Evolutionary conservation across 176 grass and related monocot species (phyloP), one percentile per base, ranked within the genome.

Genomic region (Chrysopogon serrulatus): DNA sequence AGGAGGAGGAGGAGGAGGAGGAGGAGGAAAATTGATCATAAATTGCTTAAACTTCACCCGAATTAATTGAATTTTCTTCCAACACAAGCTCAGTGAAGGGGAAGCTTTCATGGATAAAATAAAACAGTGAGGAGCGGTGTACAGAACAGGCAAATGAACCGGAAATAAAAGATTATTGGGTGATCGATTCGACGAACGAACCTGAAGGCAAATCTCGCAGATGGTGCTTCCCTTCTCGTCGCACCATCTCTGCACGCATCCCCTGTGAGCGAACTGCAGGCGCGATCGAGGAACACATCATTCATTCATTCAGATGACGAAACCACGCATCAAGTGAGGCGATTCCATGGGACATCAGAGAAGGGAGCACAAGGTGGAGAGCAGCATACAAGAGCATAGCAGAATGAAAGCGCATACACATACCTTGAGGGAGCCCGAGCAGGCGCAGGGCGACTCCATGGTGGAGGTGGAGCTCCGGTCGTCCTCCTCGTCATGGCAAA

Each of bases 391-490:
- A n/a, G 34, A 28, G n/a, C 24, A 5, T 2, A 32, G 35, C 13
- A 13, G 5, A 9, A n/a, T n/a, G n/a, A n/a, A n/a, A 0, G 14
- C 5, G 26, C 6, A 3, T 1, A 12, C n/a, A n/a, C 27, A 5
- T 81, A 93, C 94, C 94, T 92, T 90, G 51, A 97, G 89, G 80
- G 94, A 93, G 37, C 94, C 94, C 5, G 87, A 97, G 86, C 94
- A 97, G 17, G 82, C 86, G 32, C 94, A 97, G 18, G 94, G 94
- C 49, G 94, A 93, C 84, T 97, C 94, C 94, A 97, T 93, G 78
- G 0, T 43, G 1, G n/a, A n/a, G n/a, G n/a, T n/a, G n/a, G 84
- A 56, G 67, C 84, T 65, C 12, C 75, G 39, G 28, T 86, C 82
- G 17, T 80, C 80, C 89, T 94, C 94, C 80, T 94, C 92, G 60